These are phyloP conservation scores for Vachellia pachyceras DNA, from an alignment of 306 rosid genomes.

Conservation along the genomic window DNA sequence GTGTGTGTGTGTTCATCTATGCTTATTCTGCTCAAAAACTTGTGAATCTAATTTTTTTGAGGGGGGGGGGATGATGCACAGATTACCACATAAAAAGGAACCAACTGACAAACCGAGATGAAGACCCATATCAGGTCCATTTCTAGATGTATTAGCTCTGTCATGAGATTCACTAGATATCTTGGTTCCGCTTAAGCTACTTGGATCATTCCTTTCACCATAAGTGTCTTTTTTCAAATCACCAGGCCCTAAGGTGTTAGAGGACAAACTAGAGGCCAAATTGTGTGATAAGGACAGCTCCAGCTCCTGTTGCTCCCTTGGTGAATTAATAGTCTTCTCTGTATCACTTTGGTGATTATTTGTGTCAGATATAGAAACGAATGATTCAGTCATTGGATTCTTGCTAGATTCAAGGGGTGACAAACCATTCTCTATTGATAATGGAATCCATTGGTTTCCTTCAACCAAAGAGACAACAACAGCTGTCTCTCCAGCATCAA, in stretches of 20 bases:
- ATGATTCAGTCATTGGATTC: conserved; percentile 55
- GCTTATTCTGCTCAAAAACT: conserved; percentile 29
- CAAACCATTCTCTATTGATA: conserved; percentile 47
- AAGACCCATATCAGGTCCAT: conserved; percentile 59
- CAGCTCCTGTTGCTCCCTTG: conserved; percentile 60
- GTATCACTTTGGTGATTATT: conserved; percentile 44
- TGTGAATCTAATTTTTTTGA: background rate
- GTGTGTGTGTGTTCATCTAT: background rate
- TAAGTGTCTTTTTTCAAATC: conserved; percentile 49
- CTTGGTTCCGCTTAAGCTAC: conserved; percentile 48
- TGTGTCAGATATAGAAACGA: conserved; percentile 46
- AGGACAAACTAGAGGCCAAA: conserved; percentile 51
- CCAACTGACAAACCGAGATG: conserved; percentile 81
- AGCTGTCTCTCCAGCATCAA: conserved; percentile 94
- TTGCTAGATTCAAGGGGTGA: conserved; percentile 55
- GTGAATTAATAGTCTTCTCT: conserved; percentile 44
- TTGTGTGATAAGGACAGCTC: conserved; percentile 64
- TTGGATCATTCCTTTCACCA: conserved; percentile 49
- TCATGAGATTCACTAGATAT: conserved; percentile 48
- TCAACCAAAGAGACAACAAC: conserved; percentile 89
- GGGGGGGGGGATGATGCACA: background rate
- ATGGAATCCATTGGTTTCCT: conserved; percentile 48
- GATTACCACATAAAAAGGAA: conserved; percentile 67
- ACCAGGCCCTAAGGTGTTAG: conserved; percentile 47
- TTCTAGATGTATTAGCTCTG: conserved; percentile 46